Evolutionary conservation across 495 filamentous ascomycete species (phyloP).

Genomic region (Symbiotaphrina buchneri): DNA sequence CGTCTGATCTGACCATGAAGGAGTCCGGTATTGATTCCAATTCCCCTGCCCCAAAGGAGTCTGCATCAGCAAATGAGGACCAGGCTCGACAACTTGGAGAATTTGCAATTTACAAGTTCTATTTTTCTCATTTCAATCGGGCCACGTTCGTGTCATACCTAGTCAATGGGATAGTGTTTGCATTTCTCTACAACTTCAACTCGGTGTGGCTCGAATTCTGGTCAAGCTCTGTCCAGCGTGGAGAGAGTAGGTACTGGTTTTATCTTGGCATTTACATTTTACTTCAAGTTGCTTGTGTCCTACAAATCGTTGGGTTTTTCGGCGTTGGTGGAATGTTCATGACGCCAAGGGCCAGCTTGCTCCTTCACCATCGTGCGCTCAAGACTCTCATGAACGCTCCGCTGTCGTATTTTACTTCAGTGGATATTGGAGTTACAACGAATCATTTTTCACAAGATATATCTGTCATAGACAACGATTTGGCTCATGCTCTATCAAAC

Average conservation of each 20-base stretch:
- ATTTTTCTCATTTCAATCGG: no score
- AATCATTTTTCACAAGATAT: constrained; percentile 37
- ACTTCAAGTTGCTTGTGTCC: not conserved
- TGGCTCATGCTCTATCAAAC: constrained; percentile 10
- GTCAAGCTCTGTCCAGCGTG: no score
- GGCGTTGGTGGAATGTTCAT: constrained; percentile 5
- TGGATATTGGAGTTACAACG: constrained; percentile 7
- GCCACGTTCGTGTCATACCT: no score
- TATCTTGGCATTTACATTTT: no score
- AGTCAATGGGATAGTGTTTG: no score
- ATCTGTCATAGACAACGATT: constrained; percentile 32
- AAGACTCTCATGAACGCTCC: constrained; percentile 8
- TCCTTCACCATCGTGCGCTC: constrained; percentile 10
- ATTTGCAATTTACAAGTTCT: not conserved
- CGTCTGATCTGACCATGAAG: no score
- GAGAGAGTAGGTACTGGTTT: no score
- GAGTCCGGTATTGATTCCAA: no score
- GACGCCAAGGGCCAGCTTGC: not conserved
- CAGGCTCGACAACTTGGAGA: not conserved
- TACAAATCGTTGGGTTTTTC: constrained; percentile 1
- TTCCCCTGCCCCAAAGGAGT: no score
- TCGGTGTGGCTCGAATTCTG: no score
- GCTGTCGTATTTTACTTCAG: constrained; percentile 3
- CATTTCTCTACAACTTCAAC: no score
- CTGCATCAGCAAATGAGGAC: not conserved